These are phyloP conservation scores for Cyclanthera cordifolia DNA, from an alignment of 306 rosid species.

Conservation along the genomic window DNA sequence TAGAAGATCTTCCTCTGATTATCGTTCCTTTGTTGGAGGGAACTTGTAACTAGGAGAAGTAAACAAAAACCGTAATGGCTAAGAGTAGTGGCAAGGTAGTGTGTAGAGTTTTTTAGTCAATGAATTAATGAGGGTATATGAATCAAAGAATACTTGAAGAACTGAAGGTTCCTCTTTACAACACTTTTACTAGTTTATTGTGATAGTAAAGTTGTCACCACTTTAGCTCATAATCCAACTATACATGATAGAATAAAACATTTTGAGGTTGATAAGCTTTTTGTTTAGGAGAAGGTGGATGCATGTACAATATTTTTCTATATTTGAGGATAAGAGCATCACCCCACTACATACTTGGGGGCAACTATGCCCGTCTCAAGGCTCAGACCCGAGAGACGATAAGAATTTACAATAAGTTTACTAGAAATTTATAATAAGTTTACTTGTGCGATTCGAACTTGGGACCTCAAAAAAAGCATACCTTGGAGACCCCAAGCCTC, in stretches of 20 bases:
- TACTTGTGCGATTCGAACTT: too few species aligned
- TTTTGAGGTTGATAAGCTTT: not conserved
- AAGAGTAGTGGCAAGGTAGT: not conserved
- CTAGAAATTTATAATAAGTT: too few species aligned
- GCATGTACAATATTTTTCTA: too few species aligned
- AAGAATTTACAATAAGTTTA: too few species aligned
- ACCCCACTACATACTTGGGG: too few species aligned
- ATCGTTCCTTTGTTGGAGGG: not conserved
- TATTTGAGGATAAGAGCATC: too few species aligned
- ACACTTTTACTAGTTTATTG: not conserved
- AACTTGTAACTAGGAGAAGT: not conserved
- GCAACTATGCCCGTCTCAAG: too few species aligned
- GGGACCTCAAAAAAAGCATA: too few species aligned
- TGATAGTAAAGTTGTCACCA: not conserved
- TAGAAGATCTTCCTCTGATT: not conserved
- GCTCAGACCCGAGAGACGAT: too few species aligned
- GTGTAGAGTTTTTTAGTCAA: not conserved
- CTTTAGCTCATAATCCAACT: not conserved
- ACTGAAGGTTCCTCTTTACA: too few species aligned
- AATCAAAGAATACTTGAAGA: too few species aligned
- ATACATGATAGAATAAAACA: not conserved
- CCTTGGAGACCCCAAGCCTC: too few species aligned
- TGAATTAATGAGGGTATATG: not conserved
- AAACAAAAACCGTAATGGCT: not conserved
- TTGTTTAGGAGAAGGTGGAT: not conserved